Evolutionary conservation across 257 asterid genomes (phyloP), one percentile per base, ranked within the genome.

Genomic region (Solanum neorickii): DNA sequence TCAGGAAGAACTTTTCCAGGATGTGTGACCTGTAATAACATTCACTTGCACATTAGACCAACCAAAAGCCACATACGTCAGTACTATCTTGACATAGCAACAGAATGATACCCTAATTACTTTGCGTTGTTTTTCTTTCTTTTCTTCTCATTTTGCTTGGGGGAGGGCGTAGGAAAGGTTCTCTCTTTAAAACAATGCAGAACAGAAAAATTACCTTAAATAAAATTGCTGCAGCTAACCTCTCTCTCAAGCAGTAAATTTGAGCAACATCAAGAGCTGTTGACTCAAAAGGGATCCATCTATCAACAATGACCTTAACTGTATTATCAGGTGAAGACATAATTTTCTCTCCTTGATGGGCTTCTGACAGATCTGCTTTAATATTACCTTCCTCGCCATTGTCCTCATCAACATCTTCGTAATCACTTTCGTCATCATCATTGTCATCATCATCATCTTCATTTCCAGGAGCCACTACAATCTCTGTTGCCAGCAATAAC

Each of bases 231-330:
- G 97, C 93, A 83, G 95, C 86, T 29, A 97, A 91, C 87, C 99
- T 93, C 94, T 97, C 99, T 90, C 99, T 87, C 52, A 97, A 91
- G 91, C 98, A 97, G 94, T 95, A 95, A 27, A 97, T 91, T 89
- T 97, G 98, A 89, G 99, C 98, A 85, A 95, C 98, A 83, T 95
- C 97, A 82, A 97, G 96, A 47, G 99, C 98, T 11, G 87, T 91
- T 7, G 96, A 94, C 89, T 94, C 91, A 16, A 95, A 94, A 21
- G 95, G 90, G 72, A 95, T 93, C 99, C 99, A 97, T 86, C 93
- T 87, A 87, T 97, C 99, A 87, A 91, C 93, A 18, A 94, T 56
- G 3, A 92, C 96, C 87, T 91, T 92, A 56, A 97, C 97, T 2
- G 77, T 80, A 89, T 95, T 95, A 27, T 91, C 94, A 13, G 99